phyloP scores from a whole-genome alignment of 176 grass and related monocot species.

The Aegilops speltoides region DNA sequence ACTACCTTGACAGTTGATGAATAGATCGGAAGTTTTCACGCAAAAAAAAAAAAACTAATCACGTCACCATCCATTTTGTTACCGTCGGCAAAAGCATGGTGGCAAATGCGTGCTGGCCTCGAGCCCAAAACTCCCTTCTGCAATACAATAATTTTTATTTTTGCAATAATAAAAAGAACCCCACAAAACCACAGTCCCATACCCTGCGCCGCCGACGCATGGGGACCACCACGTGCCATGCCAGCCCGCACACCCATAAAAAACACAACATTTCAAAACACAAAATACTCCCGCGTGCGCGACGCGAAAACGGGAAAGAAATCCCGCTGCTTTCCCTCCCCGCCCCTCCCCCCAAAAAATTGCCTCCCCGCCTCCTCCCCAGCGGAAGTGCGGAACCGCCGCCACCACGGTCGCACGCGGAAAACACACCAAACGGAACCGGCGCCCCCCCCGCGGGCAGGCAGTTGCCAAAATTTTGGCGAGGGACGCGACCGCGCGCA shows the following conservation, averaged over 20 bases:
- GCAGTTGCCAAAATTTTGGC: slow-evolving; percentile 8
- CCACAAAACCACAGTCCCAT: not conserved
- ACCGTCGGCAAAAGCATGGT: not conserved
- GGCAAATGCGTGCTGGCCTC: not conserved
- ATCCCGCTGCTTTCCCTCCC: not conserved
- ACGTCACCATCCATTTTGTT: not conserved
- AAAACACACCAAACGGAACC: not conserved
- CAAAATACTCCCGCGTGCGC: not conserved
- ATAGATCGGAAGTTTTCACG: too few species aligned
- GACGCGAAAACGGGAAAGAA: not conserved
- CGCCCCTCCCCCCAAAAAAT: not conserved
- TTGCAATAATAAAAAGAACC: not conserved
- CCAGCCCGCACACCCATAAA: not conserved
- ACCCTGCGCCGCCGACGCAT: not conserved
- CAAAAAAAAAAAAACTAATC: too few species aligned
- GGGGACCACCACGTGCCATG: not conserved
- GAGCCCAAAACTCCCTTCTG: not conserved
- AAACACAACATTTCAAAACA: not conserved
- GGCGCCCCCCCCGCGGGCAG: not conserved
- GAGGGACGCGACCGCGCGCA: not conserved
- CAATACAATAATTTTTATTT: too few species aligned
- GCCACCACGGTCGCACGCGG: too few species aligned
- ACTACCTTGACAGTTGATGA: too few species aligned
- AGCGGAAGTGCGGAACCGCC: too few species aligned
- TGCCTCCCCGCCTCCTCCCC: not conserved